A percentile compares a stretch with the other conserved stretches of the same genome.
Conservation (phyloP, 2,329 filamentous ascomycete genomes). For the Ramichloridium luteum region DNA sequence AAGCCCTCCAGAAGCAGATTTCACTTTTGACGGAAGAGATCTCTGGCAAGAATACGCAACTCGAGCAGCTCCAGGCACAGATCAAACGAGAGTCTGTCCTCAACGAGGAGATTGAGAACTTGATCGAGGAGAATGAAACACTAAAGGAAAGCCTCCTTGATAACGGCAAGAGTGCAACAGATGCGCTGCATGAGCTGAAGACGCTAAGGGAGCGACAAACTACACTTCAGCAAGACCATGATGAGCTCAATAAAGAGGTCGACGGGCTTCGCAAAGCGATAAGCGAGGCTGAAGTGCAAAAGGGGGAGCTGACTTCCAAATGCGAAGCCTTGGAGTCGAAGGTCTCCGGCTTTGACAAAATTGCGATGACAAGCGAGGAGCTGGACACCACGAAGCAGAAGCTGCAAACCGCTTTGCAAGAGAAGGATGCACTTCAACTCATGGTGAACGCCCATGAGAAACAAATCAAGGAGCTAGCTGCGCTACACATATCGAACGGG, state of each 20-base stretch:
- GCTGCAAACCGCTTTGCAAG: slow-evolving; percentile 39
- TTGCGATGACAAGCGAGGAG: slow-evolving; percentile 39
- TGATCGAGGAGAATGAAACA: slow-evolving; percentile 16
- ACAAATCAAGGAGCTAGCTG: slow-evolving; percentile 49
- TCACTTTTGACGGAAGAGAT: slow-evolving; percentile 72
- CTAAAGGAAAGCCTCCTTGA: slow-evolving; percentile 17
- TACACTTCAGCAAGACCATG: slow-evolving; percentile 17
- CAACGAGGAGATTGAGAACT: slow-evolving; percentile 16
- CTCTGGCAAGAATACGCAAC: slow-evolving; percentile 45
- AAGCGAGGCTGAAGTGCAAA: slow-evolving; percentile 19
- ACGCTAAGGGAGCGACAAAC: slow-evolving; percentile 16
- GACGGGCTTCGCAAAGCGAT: slow-evolving; percentile 11
- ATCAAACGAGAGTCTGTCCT: slow-evolving; percentile 17
- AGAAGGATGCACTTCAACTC: slow-evolving; percentile 47
- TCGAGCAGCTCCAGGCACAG: slow-evolving; percentile 41
- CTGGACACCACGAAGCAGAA: slow-evolving; percentile 36
- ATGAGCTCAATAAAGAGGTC: slow-evolving; percentile 15
- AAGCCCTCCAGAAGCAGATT: slow-evolving; percentile 75
- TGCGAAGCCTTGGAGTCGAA: slow-evolving; percentile 48
- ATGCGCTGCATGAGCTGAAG: slow-evolving; percentile 22
- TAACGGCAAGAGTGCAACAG: slow-evolving; percentile 17
- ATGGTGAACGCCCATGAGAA: slow-evolving; percentile 57
- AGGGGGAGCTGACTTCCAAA: slow-evolving; percentile 14
- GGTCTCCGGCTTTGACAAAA: slow-evolving; percentile 36
- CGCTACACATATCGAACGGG: slow-evolving; percentile 33